A percentile compares a stretch with the other conserved stretches of the same genome.
Evolutionary conservation across 345 rosid species (phyloP).

Genomic region (Linum trigynum): DNA sequence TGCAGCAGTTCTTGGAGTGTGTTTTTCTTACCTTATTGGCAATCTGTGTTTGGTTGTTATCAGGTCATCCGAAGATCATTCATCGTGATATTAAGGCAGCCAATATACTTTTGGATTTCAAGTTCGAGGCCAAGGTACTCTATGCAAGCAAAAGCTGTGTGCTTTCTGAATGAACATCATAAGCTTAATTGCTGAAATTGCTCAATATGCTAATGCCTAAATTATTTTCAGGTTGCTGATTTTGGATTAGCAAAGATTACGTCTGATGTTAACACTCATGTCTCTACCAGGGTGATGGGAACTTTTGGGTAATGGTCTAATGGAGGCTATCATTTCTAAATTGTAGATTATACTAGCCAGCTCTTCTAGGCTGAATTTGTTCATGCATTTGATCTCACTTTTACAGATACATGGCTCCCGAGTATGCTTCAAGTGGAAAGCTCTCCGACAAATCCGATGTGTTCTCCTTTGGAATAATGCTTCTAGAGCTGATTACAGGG

Average conservation of each 20-base stretch:
- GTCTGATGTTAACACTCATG: conserved; percentile 77
- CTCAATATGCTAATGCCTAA: too few species aligned
- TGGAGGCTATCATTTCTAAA: not conserved
- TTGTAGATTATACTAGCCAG: not conserved
- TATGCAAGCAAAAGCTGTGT: not conserved
- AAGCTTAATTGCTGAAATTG: too few species aligned
- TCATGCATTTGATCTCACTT: conserved; percentile 1
- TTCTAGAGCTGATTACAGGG: conserved; percentile 81
- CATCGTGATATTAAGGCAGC: conserved; percentile 13
- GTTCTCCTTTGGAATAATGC: conserved; percentile 86
- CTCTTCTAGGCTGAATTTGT: not conserved
- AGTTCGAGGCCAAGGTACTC: conserved; percentile 79
- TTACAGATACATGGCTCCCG: conserved; percentile 84
- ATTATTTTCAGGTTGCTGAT: conserved; percentile 66
- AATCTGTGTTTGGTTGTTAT: not conserved
- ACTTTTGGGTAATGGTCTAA: conserved; percentile 68
- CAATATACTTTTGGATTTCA: conserved; percentile 42
- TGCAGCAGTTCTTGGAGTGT: not conserved
- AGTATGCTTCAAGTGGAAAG: conserved; percentile 91
- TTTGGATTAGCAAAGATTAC: conserved; percentile 83
- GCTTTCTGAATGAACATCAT: not conserved
- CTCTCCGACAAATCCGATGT: conserved; percentile 80
- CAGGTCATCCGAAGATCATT: conserved; percentile 15
- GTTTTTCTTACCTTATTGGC: not conserved
- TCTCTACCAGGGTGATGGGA: conserved; percentile 95